Evolutionary conservation across 768 basidiomycete genomes (phyloP).

Genomic region (Rhodotorula toruloides): DNA sequence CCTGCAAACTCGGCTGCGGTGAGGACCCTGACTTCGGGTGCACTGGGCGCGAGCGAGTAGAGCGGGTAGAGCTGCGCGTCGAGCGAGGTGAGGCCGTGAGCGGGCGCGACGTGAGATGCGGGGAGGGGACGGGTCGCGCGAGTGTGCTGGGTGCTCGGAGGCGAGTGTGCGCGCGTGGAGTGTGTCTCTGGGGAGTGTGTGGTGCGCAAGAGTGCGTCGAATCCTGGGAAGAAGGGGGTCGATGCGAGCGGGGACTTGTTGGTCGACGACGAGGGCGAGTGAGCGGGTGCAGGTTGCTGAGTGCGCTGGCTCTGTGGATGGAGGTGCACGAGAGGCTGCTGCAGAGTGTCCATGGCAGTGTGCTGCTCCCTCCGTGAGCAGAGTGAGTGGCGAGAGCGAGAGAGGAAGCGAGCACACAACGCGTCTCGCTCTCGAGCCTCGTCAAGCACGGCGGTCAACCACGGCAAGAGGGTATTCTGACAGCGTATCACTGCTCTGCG

Average conservation of each 20-base stretch:
- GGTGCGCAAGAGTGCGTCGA: conserved; percentile 18
- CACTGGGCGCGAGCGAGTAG: conserved; percentile 6
- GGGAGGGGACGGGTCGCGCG: neutral
- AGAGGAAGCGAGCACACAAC: neutral
- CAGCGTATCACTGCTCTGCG: too few relatives aligned
- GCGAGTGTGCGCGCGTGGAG: neutral
- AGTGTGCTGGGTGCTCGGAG: neutral
- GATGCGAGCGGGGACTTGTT: conserved; percentile 20
- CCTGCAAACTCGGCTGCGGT: conserved; percentile 55
- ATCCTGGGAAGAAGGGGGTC: conserved; percentile 23
- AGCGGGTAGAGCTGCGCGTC: conserved; percentile 11
- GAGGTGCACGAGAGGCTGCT: conserved; percentile 7
- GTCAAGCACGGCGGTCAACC: too few relatives aligned
- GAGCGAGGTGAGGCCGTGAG: conserved; percentile 13
- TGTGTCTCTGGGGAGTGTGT: too few relatives aligned
- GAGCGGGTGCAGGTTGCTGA: neutral
- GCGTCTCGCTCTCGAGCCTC: too few relatives aligned
- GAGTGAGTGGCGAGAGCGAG: neutral
- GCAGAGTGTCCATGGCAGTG: neutral
- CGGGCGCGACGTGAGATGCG: neutral
- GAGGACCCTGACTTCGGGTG: conserved; percentile 51
- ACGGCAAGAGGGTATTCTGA: too few relatives aligned
- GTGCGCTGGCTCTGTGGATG: conserved; percentile 20
- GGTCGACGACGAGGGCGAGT: neutral
- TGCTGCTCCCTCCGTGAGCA: too few relatives aligned